These are phyloP conservation scores for Sindora glabra DNA, from an alignment of 306 rosid species.

Conservation along the genomic window DNA sequence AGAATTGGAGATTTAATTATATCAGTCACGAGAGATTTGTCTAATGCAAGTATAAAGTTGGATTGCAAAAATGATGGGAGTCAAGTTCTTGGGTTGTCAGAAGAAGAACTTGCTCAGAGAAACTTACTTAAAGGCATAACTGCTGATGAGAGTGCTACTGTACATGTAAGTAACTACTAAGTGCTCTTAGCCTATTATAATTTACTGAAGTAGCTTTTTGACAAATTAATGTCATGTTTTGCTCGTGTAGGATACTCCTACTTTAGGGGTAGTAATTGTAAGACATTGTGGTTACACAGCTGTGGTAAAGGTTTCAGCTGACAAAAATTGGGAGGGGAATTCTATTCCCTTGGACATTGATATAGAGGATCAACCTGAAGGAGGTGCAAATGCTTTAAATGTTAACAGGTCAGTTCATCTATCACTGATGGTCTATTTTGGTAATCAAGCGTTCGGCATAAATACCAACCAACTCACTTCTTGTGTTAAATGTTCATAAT, in stretches of 20 bases:
- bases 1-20: slow-evolving; percentile 62
- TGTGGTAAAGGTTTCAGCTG: slow-evolving; percentile 67
- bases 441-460: neutral
- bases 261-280: slow-evolving; percentile 76
- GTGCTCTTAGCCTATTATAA: neutral
- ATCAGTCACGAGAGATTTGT: slow-evolving; percentile 67
- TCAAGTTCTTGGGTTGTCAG: slow-evolving; percentile 60
- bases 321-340: slow-evolving; percentile 48
- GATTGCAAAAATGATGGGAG: slow-evolving; percentile 87
- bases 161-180: slow-evolving; percentile 65
- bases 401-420: slow-evolving; percentile 65
- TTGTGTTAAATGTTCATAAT: neutral
- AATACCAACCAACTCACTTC: neutral
- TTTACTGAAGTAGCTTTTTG: neutral
- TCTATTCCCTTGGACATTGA: slow-evolving; percentile 59
- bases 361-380: slow-evolving; percentile 93
- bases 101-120: slow-evolving; percentile 69
- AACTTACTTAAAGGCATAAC: slow-evolving; percentile 96
- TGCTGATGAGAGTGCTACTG: slow-evolving; percentile 98
- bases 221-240: slow-evolving; percentile 14
- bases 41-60: slow-evolving; percentile 72
- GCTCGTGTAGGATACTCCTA: slow-evolving; percentile 70
- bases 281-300: slow-evolving; percentile 95
- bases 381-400: slow-evolving; percentile 91
- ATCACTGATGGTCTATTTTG: neutral